Evolutionary conservation across 2,329 filamentous ascomycete genomes (phyloP), one percentile per base, ranked within the genome.

Genomic region (Trichoderma sp.): DNA sequence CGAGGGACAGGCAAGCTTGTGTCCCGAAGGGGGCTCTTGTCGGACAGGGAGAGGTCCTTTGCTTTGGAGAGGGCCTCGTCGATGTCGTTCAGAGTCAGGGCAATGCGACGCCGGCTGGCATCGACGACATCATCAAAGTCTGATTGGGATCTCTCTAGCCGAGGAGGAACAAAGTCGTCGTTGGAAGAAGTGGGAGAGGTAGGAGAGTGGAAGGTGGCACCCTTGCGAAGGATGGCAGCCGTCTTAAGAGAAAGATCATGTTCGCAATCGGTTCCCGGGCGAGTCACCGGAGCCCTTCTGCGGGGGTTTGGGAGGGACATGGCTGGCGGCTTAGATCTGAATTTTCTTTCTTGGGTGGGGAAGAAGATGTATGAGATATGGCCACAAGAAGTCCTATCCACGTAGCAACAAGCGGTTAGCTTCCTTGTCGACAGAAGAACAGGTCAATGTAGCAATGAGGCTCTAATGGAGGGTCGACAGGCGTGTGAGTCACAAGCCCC

Each of bases 81-180:
- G 74, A 93, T 87, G 74, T 87, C 84, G 79, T 84, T 87, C 67
- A 93, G 81, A 73, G 89, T 87, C 76, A 91, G 79, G 73, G 88
- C 88, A 78, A 90, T 88, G 73, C 91, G 91, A 76, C 90, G 88
- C 76, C 88, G 85, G 75, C 90, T 87, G 72, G 89, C 88, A 76
- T 89, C 88, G 78, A 92, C 86, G 68, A 91, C 88, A 85, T 91
- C 89, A 81, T 93, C 90, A 70, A 93, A 82, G 72, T 82, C 86
- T 64, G 91, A 92, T 74, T 91, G 89, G 61, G 91, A 89, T 70
- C 91, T 89, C 73, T 86, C 86, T 75, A 92, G 84, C 53, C 81
- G 80, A 68, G 87, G 86, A 70, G 86, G 84, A 66, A 78, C 78
- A 73, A 87, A 86, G 68, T 77, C 72, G 40, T 81, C 77, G 69